These are phyloP conservation scores for Diplogelasinospora grovesii DNA, from an alignment of 495 filamentous ascomycete genomes.

Conservation along the genomic window DNA sequence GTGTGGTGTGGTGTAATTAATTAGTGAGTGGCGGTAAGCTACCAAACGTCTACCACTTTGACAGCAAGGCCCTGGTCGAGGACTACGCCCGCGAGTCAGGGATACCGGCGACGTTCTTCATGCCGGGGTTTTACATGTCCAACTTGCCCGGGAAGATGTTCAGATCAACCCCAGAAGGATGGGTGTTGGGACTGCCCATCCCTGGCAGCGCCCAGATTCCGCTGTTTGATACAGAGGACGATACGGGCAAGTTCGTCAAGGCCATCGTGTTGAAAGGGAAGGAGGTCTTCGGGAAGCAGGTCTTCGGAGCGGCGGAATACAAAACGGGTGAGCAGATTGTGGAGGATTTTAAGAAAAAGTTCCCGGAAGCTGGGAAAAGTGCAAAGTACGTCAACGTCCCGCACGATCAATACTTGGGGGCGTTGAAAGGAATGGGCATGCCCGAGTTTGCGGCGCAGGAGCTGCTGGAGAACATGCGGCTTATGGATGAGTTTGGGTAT, in stretches of 20 bases:
- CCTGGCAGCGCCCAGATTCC: conserved; percentile 38
- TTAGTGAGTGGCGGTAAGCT: conserved; percentile 44
- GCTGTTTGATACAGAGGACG: conserved; percentile 48
- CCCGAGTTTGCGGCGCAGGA: conserved; percentile 40
- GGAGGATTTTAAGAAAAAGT: conserved; percentile 41
- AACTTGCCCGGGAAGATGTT: conserved; percentile 33
- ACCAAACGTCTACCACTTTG: conserved; percentile 53
- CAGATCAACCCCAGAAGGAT: conserved; percentile 22
- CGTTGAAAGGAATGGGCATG: conserved; percentile 28
- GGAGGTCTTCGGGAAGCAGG: conserved; percentile 31
- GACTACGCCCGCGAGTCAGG: conserved; percentile 45
- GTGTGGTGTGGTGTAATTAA: too few species aligned
- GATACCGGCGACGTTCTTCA: conserved; percentile 48
- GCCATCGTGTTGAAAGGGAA: conserved; percentile 39
- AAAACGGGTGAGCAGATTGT: conserved; percentile 41
- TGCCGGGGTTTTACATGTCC: conserved; percentile 55
- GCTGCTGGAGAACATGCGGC: conserved; percentile 47
- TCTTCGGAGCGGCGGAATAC: conserved; percentile 44
- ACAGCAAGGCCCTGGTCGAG: conserved; percentile 53
- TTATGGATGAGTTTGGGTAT: conserved; percentile 46
- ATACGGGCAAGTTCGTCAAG: conserved; percentile 52
- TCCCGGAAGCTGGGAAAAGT: conserved; percentile 42
- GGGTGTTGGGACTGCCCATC: conserved; percentile 40
- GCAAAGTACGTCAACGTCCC: conserved; percentile 37
- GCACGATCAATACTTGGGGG: conserved; percentile 40